phyloP scores from a whole-genome alignment of 1,139 yeast genomes.

The Arxiozyma heterogenica region DNA sequence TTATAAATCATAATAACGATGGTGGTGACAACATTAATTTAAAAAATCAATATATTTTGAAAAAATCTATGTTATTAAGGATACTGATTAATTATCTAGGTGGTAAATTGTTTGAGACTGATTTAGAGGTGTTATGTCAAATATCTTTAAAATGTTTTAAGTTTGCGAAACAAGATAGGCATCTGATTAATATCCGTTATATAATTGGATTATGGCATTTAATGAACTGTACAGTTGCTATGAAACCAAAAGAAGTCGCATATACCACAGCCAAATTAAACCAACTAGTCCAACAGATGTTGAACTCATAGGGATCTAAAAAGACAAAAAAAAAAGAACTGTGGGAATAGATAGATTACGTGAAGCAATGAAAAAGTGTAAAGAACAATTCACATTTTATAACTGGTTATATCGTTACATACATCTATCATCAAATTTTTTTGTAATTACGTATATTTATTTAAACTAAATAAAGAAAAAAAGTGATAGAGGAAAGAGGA shows the following conservation, averaged over 20 bases:
- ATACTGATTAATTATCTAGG: constrained; percentile 26
- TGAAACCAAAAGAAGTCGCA: constrained; percentile 27
- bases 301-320: background rate
- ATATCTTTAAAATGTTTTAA: constrained; percentile 25
- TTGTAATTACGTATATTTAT: too few species aligned
- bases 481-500: background rate
- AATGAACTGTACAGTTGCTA: constrained; percentile 26
- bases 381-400: too few species aligned
- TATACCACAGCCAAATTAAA: constrained; percentile 23
- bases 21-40: constrained; percentile 1
- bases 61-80: constrained; percentile 22
- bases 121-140: constrained; percentile 18
- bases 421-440: background rate
- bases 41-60: constrained; percentile 10
- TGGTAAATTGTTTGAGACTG: constrained; percentile 26
- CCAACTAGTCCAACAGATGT: constrained; percentile 10
- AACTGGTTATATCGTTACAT: too few species aligned
- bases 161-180: constrained; percentile 16
- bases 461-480: too few species aligned
- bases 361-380: background rate
- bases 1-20: constrained; percentile 1
- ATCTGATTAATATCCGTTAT: constrained; percentile 19
- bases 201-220: constrained; percentile 28
- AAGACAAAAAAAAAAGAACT: too few species aligned
- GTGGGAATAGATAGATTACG: too few species aligned